Base-by-base conservation (phyloP, 1,284 basidiomycete species). In the Austropuccinia psidii region DNA sequence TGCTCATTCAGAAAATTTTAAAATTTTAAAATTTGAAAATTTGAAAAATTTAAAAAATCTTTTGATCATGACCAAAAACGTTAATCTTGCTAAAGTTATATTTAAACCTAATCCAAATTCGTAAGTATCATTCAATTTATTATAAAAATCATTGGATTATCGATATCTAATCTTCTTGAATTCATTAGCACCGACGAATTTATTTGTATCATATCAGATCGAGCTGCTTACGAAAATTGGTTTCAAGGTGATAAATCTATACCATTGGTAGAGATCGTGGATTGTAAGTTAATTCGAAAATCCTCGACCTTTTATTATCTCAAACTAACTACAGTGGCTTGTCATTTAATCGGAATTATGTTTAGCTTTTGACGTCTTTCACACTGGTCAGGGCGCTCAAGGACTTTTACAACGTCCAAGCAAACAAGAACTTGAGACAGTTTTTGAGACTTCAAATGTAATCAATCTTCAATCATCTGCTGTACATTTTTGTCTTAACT, bases 101-200 rank as follows among this genome's bases (percentile, higher is more conserved):
- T 91, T 89, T 84, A 89, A 90, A 81, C 88, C 88, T 37, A 86
- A 87, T 76, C 77, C 85, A 64, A 85, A 87, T 76, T 85, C 85
- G 15, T 87, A 86, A n/a, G 86, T 89, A 68, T 45, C 11, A 11
- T 45, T n/a, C 43, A 87, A 89, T 80, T 91, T 82, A 82, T 85
- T 84, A 64, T 76, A 87, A 91, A 49, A 85, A 90, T 80, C 83
- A 19, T 24, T 29, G 43, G 29, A 21, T n/a, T 49, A 15, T 9
- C 29, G 27, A 17, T 17, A 9, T 41, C 43, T 52, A 29, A 52
- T 27, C 29, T 55, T 27, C 17, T 33, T 17, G 19, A 50, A 49
- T 35, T 21, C 27, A 27, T 21, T 55, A 70, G 67, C 13, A 73
- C 70, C 15, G 61, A 73, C 35, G 70, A 73, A 62, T 73, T 62